Conservation (phyloP, 345 rosid species). For the Euphorbia lathyris region DNA sequence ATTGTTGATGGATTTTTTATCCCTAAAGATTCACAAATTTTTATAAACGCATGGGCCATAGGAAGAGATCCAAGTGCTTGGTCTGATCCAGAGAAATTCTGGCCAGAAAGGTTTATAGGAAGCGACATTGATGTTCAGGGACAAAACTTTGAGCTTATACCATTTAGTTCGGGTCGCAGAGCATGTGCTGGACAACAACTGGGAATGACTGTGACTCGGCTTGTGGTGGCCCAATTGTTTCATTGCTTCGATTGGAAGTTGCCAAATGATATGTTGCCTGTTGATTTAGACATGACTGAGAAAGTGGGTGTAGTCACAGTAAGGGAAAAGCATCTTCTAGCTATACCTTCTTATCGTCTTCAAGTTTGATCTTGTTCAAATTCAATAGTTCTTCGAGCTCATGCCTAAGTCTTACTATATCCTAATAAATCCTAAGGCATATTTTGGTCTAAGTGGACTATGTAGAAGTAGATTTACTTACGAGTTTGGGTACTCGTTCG, state of each 20-base stretch:
- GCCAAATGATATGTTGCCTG: slow-evolving; percentile 14
- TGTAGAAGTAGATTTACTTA: too few species aligned
- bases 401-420: too few species aligned
- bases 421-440: too few species aligned
- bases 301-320: slow-evolving; percentile 29
- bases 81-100: slow-evolving; percentile 36
- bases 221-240: slow-evolving; percentile 36
- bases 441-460: too few species aligned
- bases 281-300: slow-evolving; percentile 44
- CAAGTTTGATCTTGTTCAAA: neutral
- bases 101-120: slow-evolving; percentile 43
- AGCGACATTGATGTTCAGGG: slow-evolving; percentile 32
- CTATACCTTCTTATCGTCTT: slow-evolving; percentile 33
- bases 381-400: too few species aligned
- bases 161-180: slow-evolving; percentile 44
- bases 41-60: slow-evolving; percentile 40
- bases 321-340: slow-evolving; percentile 37
- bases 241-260: slow-evolving; percentile 57
- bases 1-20: slow-evolving; percentile 29
- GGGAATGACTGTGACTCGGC: slow-evolving; percentile 26
- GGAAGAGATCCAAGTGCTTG: slow-evolving; percentile 39
- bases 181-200: slow-evolving; percentile 42
- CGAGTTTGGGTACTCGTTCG: too few species aligned
- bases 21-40: slow-evolving; percentile 30
- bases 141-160: slow-evolving; percentile 40